Evolutionary conservation across 345 rosid species (phyloP).

Genomic region (Fremontodendron californicum): DNA sequence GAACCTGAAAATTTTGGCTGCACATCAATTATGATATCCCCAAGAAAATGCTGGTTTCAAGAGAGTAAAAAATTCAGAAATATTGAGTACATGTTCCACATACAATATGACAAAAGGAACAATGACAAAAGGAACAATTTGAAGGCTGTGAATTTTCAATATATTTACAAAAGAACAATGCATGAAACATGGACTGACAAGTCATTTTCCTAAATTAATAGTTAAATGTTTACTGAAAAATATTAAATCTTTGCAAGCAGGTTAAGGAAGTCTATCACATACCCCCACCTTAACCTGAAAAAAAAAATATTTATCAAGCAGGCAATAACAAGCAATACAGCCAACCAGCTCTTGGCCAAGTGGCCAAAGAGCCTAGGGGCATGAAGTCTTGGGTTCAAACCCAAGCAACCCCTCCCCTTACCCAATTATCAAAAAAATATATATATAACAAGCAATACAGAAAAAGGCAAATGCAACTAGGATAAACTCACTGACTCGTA

Average conservation of each 20-base stretch:
- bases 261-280: not conserved
- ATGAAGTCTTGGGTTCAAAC: too few species aligned
- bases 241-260: not conserved
- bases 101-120: not conserved
- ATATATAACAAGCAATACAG: not conserved
- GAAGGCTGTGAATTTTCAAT: not conserved
- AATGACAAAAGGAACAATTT: not conserved
- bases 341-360: too few species aligned
- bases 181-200: not conserved
- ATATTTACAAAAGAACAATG: slow-evolving; percentile 8
- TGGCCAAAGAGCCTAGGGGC: too few species aligned
- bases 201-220: not conserved
- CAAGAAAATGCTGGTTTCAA: not conserved
- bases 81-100: not conserved
- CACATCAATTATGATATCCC: not conserved
- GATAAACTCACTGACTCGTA: not conserved
- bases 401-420: too few species aligned
- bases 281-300: not conserved
- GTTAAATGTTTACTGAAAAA: not conserved
- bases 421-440: too few species aligned
- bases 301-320: not conserved
- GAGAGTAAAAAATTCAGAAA: not conserved
- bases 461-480: not conserved
- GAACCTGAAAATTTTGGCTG: slow-evolving; percentile 60
- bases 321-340: not conserved